Conservation (phyloP, 352 stramenopile genomes). For the Globisporangium spinosum region DNA sequence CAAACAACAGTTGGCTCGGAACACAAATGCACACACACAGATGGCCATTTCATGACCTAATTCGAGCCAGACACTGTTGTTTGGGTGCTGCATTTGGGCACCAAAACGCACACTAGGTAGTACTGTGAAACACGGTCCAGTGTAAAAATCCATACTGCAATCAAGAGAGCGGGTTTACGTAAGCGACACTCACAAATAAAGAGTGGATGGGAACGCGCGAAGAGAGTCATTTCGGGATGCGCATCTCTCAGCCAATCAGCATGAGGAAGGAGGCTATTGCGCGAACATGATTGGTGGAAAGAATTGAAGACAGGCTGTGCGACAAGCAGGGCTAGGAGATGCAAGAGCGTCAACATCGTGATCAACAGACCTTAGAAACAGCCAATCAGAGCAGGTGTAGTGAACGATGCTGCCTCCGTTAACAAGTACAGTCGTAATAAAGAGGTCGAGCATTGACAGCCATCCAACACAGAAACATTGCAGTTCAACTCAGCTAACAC, state of each 20-base stretch:
- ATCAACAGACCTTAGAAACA: background rate
- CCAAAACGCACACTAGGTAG: background rate
- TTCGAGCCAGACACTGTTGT: background rate
- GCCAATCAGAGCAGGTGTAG: too few species aligned
- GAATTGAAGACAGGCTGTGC: background rate
- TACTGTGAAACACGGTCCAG: background rate
- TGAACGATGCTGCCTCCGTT: too few species aligned
- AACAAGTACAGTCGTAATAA: too few species aligned
- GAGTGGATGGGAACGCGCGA: background rate
- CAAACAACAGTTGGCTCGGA: background rate
- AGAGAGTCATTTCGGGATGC: background rate
- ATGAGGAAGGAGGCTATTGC: background rate
- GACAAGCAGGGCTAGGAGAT: background rate
- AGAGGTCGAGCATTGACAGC: too few species aligned
- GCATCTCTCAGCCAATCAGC: background rate
- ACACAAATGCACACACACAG: background rate
- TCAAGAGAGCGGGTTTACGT: background rate
- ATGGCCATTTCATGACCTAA: background rate
- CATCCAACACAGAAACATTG: too few species aligned
- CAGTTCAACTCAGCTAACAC: too few species aligned
- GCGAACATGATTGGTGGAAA: background rate
- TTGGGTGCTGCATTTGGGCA: background rate
- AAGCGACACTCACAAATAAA: background rate
- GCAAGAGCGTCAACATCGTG: background rate
- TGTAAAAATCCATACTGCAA: background rate